Evolutionary conservation across 495 filamentous ascomycete genomes (phyloP).

Genomic region (Penicillium roqueforti): DNA sequence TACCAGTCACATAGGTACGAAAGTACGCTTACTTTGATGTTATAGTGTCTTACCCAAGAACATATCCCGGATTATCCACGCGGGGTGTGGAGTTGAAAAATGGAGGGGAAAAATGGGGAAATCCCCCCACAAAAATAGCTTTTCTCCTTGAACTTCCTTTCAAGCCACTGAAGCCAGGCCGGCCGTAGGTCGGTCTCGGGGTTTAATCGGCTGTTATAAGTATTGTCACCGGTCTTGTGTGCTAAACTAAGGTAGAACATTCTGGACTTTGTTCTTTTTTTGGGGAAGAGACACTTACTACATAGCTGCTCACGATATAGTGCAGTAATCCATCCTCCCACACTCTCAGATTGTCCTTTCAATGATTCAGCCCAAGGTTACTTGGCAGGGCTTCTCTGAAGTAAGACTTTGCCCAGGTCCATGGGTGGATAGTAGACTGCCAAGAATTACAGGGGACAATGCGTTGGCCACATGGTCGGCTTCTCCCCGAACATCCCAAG

Average conservation of each 20-base stretch:
- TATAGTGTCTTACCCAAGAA: background rate
- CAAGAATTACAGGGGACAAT: background rate
- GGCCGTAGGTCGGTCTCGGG: too few species aligned
- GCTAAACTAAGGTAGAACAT: background rate
- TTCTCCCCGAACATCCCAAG: too few species aligned
- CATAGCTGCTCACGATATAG: background rate
- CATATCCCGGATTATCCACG: background rate
- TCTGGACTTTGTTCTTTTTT: too few species aligned
- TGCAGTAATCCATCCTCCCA: too few species aligned
- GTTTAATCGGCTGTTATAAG: too few species aligned
- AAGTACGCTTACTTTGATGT: too few species aligned
- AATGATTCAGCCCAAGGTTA: background rate
- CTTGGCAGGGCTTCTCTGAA: constrained; percentile 13
- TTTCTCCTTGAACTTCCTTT: background rate
- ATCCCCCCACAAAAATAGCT: background rate
- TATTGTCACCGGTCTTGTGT: background rate
- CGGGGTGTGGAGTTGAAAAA: constrained; percentile 7
- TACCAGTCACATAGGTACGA: too few species aligned
- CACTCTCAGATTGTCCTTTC: background rate
- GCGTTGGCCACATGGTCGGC: background rate
- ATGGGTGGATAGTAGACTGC: background rate
- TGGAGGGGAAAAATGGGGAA: background rate
- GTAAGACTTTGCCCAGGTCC: constrained; percentile 7
- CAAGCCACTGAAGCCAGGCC: too few species aligned
- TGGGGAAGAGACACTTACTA: too few species aligned